phyloP scores from a whole-genome alignment of 352 stramenopile species.

The Phytopythium helicoides region DNA sequence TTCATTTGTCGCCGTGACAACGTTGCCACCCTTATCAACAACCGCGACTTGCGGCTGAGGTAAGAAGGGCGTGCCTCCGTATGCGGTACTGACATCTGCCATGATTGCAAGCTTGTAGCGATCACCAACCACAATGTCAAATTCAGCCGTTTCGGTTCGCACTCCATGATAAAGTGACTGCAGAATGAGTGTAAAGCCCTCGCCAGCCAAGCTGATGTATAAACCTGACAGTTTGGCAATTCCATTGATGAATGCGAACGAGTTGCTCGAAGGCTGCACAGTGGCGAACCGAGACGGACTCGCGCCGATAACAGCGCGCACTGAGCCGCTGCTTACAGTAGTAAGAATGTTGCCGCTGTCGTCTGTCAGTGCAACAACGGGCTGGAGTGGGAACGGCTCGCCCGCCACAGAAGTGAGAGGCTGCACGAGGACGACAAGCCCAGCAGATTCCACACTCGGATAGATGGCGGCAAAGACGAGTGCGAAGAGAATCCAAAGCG shows the following conservation, averaged over 20 bases:
- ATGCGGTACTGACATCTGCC: slow-evolving; percentile 76
- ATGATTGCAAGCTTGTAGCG: slow-evolving; percentile 60
- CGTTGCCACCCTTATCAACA: slow-evolving; percentile 78
- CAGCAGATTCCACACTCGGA: slow-evolving; percentile 13
- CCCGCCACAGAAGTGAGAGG: slow-evolving; percentile 59
- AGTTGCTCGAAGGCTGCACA: slow-evolving; percentile 38
- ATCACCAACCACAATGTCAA: slow-evolving; percentile 68
- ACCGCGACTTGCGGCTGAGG: slow-evolving; percentile 74
- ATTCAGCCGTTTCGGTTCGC: slow-evolving; percentile 61
- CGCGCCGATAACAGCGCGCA: slow-evolving; percentile 51
- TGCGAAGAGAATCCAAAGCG: slow-evolving; percentile 4
- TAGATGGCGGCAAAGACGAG: slow-evolving; percentile 7
- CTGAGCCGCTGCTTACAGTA: slow-evolving; percentile 44
- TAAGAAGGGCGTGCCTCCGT: slow-evolving; percentile 68
- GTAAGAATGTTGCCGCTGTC: slow-evolving; percentile 77
- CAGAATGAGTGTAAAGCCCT: slow-evolving; percentile 70
- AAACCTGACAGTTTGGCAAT: slow-evolving; percentile 70
- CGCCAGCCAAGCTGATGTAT: slow-evolving; percentile 61
- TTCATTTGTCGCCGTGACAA: slow-evolving; percentile 38
- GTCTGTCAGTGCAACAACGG: slow-evolving; percentile 69
- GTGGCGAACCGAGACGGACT: slow-evolving; percentile 53
- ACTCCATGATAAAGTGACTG: slow-evolving; percentile 65
- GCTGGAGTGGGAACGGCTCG: slow-evolving; percentile 56
- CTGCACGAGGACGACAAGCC: slow-evolving; percentile 66
- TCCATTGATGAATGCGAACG: slow-evolving; percentile 73